Percentiles rank a stretch among this genome's conserved stretches.
phyloP scores from a whole-genome alignment of 345 rosid genomes.

The Passiflora organensis region DNA sequence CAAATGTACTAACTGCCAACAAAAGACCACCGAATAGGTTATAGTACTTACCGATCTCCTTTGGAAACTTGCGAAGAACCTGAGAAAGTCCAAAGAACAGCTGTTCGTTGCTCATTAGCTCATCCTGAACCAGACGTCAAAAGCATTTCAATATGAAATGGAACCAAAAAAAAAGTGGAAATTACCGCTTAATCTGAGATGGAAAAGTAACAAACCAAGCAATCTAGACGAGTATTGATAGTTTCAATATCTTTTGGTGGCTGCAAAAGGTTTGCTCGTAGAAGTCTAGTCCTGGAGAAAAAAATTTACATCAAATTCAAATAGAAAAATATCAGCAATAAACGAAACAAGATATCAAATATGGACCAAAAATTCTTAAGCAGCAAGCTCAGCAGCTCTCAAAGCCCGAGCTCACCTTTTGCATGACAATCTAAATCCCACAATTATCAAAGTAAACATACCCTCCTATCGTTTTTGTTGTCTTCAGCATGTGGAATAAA shows the following conservation, averaged over 20 bases:
- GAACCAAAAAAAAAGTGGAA: too few species aligned
- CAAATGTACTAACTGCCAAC: constrained; percentile 12
- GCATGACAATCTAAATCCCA: constrained; percentile 9
- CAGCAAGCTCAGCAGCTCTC: not conserved
- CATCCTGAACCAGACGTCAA: constrained; percentile 57
- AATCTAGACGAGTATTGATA: constrained; percentile 84
- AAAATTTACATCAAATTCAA: constrained; percentile 13
- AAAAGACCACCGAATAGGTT: not conserved
- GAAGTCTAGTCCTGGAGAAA: constrained; percentile 83
- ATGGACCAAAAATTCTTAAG: constrained; percentile 1
- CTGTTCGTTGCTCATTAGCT: constrained; percentile 90
- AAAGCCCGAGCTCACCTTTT: not conserved
- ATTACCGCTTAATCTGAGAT: constrained; percentile 14
- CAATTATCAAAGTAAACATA: constrained; percentile 24
- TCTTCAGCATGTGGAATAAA: constrained; percentile 91
- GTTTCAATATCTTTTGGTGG: constrained; percentile 93
- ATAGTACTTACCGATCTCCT: constrained; percentile 71
- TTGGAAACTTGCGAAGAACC: constrained; percentile 90
- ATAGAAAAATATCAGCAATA: not conserved
- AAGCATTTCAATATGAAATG: constrained; percentile 10
- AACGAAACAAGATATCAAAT: not conserved
- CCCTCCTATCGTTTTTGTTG: constrained; percentile 96
- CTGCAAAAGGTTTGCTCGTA: constrained; percentile 95
- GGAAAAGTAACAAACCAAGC: constrained; percentile 60
- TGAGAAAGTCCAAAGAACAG: constrained; percentile 94